Percentiles rank a stretch among this genome's conserved stretches.
phyloP scores from a whole-genome alignment of 148 eudicot species.

The Euryodendron excelsum region DNA sequence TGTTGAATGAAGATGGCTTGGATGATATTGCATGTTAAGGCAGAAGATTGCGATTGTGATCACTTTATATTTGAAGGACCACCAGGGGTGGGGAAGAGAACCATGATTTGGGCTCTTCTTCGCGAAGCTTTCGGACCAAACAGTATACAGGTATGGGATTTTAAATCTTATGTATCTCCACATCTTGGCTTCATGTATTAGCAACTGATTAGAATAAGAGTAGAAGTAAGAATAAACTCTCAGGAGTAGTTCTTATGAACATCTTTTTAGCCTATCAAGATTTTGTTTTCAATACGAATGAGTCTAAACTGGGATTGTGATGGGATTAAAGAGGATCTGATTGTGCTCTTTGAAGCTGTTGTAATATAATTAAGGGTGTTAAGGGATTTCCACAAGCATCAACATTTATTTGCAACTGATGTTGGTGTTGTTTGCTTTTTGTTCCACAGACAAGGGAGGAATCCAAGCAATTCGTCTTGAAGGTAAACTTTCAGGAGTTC shows the following conservation, averaged over 20 bases:
- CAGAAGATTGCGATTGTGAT: conserved; percentile 20
- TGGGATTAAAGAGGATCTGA: not conserved
- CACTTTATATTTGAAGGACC: conserved; percentile 47
- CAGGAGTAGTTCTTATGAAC: not conserved
- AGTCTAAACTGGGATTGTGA: not conserved
- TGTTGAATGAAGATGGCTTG: not conserved
- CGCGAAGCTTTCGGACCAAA: conserved; percentile 39
- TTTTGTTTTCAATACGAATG: not conserved
- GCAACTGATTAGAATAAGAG: not conserved
- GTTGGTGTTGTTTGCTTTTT: not conserved
- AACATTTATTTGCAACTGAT: not conserved
- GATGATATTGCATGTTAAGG: conserved; percentile 15
- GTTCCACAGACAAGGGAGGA: conserved; percentile 37
- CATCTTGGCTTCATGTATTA: not conserved
- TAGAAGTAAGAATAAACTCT: not conserved
- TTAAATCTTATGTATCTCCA: not conserved
- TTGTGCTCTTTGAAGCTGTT: too few relatives aligned
- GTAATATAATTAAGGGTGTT: not conserved
- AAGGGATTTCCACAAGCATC: not conserved
- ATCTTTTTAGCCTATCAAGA: not conserved
- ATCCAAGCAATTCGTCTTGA: conserved; percentile 30
- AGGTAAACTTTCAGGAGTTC: conserved; percentile 22
- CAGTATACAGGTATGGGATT: conserved; percentile 34
- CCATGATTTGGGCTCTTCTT: conserved; percentile 54
- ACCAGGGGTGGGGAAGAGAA: conserved; percentile 50